Percentiles rank a stretch among this genome's conserved stretches.
Evolutionary conservation across 768 basidiomycete genomes (phyloP).

Genomic region (Amanita muscaria): DNA sequence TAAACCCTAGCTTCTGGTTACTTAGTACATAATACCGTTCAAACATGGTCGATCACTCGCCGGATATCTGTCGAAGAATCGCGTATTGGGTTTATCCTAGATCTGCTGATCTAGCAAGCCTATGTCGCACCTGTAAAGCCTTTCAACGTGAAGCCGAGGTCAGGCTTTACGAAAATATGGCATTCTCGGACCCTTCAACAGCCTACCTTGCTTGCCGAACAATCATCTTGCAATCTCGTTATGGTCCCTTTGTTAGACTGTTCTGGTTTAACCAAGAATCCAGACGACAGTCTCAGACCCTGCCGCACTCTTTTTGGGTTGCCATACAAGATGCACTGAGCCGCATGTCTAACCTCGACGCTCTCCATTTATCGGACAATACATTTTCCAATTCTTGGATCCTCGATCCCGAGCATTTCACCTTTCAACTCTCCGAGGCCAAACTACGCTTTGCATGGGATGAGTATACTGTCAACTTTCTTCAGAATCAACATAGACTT

Average conservation of each 20-base stretch:
- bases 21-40: background rate
- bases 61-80: slow-evolving; percentile 35
- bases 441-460: slow-evolving; percentile 45
- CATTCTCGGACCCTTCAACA: slow-evolving; percentile 27
- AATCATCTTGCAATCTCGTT: slow-evolving; percentile 24
- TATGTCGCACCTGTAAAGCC: slow-evolving; percentile 37
- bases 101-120: slow-evolving; percentile 28
- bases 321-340: slow-evolving; percentile 33
- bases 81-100: slow-evolving; percentile 24
- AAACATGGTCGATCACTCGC: slow-evolving; percentile 2
- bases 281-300: slow-evolving; percentile 18
- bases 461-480: slow-evolving; percentile 34
- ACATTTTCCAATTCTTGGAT: slow-evolving; percentile 35
- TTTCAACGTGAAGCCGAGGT: slow-evolving; percentile 41
- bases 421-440: slow-evolving; percentile 42
- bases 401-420: slow-evolving; percentile 27
- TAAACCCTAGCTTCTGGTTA: slow-evolving; percentile 4
- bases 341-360: slow-evolving; percentile 35
- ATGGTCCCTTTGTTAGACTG: slow-evolving; percentile 33
- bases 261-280: slow-evolving; percentile 33
- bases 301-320: slow-evolving; percentile 34
- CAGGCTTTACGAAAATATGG: slow-evolving; percentile 34
- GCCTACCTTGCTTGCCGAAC: slow-evolving; percentile 31
- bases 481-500: slow-evolving; percentile 37
- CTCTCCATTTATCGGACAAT: slow-evolving; percentile 33